phyloP scores from a whole-genome alignment of 345 rosid genomes.

The Brassica carinata region DNA sequence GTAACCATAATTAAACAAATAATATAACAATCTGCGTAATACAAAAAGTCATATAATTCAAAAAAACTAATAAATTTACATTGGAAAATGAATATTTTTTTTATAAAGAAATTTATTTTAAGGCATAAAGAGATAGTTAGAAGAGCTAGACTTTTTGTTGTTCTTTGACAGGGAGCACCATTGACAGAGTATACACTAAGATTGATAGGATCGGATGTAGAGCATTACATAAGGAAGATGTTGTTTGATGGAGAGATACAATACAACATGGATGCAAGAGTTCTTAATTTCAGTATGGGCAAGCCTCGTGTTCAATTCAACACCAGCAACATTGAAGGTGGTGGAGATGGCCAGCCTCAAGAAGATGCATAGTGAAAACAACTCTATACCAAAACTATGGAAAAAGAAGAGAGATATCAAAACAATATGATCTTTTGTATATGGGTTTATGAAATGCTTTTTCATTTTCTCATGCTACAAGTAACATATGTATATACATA shows the following conservation, averaged over 20 bases:
- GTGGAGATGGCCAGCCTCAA: conserved; percentile 43
- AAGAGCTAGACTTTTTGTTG: not conserved
- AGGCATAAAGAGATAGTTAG: not conserved
- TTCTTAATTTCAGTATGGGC: conserved; percentile 92
- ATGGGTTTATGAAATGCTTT: not conserved
- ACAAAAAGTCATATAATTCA: too few relatives aligned
- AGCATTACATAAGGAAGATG: conserved; percentile 90
- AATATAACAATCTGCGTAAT: too few relatives aligned
- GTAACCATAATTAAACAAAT: too few relatives aligned
- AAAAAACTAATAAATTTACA: too few relatives aligned
- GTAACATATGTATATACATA: not conserved
- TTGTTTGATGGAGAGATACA: conserved; percentile 82
- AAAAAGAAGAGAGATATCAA: not conserved
- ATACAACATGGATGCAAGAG: conserved; percentile 82
- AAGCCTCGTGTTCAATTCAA: conserved; percentile 67
- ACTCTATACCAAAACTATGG: conserved; percentile 3
- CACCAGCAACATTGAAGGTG: conserved; percentile 41
- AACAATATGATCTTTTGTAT: not conserved
- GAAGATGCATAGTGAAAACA: conserved; percentile 10
- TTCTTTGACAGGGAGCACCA: conserved; percentile 72
- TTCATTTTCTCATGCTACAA: not conserved
- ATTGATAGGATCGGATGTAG: conserved; percentile 85
- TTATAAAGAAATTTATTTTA: too few relatives aligned
- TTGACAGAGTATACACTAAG: conserved; percentile 88
- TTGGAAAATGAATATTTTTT: too few relatives aligned